These are phyloP conservation scores for Rutstroemia sydowiana DNA, from an alignment of 2,329 filamentous ascomycete species.

Conservation along the genomic window DNA sequence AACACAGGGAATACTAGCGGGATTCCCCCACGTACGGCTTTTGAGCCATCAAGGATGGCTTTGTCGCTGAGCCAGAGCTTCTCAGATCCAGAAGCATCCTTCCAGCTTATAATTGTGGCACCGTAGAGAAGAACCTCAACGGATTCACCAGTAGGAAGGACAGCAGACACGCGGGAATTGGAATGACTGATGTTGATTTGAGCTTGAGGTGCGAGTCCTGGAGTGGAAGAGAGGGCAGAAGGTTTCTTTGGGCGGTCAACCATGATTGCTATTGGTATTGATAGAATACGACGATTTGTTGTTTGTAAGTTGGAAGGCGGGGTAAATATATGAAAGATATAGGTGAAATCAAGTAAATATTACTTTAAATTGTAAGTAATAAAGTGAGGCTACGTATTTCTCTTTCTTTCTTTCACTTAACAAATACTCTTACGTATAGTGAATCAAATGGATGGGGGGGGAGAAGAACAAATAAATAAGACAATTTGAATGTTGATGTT, in stretches of 20 bases:
- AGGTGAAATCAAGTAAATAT: no score
- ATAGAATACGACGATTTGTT: background rate
- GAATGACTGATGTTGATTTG: conserved; percentile 68
- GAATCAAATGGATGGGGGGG: no score
- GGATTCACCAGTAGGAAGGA: conserved; percentile 77
- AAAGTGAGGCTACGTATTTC: no score
- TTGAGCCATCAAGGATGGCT: conserved; percentile 76
- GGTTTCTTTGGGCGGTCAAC: conserved; percentile 85
- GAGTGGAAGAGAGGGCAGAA: conserved; percentile 65
- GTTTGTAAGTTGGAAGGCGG: background rate
- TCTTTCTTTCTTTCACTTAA: no score
- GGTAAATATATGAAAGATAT: background rate
- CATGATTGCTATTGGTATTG: conserved; percentile 32
- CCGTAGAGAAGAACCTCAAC: conserved; percentile 84
- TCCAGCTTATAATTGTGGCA: conserved; percentile 91
- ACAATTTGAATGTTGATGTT: no score
- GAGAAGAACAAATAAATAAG: no score
- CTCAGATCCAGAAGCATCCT: conserved; percentile 68
- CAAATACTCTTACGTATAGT: no score
- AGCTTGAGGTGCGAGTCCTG: conserved; percentile 65
- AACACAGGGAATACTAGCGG: conserved; percentile 95
- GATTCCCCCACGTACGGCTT: conserved; percentile 85
- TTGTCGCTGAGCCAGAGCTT: conserved; percentile 80
- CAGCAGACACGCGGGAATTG: conserved; percentile 67
- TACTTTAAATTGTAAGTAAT: no score